These are phyloP conservation scores for Pseudogymnoascus sp. DNA, from an alignment of 2,329 filamentous ascomycete genomes.

Conservation along the genomic window DNA sequence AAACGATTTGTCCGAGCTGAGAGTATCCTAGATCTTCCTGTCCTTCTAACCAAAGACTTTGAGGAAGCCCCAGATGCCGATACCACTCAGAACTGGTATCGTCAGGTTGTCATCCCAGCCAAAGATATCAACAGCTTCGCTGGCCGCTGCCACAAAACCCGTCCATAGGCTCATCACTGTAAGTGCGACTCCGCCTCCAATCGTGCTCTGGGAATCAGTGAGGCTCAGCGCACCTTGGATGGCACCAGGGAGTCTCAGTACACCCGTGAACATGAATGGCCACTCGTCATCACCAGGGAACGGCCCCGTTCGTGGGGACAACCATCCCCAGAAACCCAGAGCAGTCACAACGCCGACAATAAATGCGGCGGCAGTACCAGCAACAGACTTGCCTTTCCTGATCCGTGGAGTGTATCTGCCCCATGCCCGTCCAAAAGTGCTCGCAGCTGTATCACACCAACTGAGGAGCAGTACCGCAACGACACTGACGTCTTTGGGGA, in stretches of 20 bases:
- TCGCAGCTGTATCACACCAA: constrained; percentile 97
- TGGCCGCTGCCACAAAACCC: constrained; percentile 79
- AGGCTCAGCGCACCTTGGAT: constrained; percentile 55
- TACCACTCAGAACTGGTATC: constrained; percentile 83
- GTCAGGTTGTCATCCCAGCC: constrained; percentile 97
- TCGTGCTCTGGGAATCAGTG: constrained; percentile 47
- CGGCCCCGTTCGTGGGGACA: constrained; percentile 61
- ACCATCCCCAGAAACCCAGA: constrained; percentile 77
- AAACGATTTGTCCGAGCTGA: not conserved
- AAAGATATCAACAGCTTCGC: constrained; percentile 84
- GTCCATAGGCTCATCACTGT: constrained; percentile 77
- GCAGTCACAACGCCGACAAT: constrained; percentile 76
- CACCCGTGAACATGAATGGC: constrained; percentile 74
- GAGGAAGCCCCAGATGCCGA: constrained; percentile 86
- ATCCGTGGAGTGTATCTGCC: constrained; percentile 83
- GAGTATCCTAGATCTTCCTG: not conserved
- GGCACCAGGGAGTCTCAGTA: constrained; percentile 59
- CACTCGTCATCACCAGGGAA: constrained; percentile 62
- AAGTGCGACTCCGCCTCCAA: constrained; percentile 66
- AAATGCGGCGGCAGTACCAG: constrained; percentile 79
- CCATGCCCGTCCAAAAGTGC: constrained; percentile 84
- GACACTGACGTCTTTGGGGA: constrained; percentile 88
- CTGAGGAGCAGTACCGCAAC: constrained; percentile 84
- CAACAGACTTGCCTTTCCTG: constrained; percentile 81
- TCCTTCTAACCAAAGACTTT: constrained; percentile 61